These are phyloP conservation scores for Flaveria robusta DNA, from an alignment of 129 eudicot species.

Conservation along the genomic window DNA sequence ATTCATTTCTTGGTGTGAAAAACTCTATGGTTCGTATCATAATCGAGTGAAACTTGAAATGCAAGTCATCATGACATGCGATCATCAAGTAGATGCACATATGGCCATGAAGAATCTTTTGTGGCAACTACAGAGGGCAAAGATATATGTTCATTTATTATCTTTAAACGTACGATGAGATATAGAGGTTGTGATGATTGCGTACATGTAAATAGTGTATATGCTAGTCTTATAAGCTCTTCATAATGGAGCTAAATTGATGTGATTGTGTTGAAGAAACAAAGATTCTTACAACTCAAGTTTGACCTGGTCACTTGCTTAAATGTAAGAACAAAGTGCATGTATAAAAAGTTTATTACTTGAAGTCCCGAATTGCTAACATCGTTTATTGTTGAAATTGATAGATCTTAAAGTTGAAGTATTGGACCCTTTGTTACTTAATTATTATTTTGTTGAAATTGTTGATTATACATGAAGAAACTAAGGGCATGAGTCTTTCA, in stretches of 20 bases:
- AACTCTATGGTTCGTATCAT: neutral
- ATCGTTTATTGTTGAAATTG: neutral
- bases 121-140: neutral
- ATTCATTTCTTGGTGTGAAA: conserved; percentile 3
- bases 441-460: neutral
- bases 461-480: neutral
- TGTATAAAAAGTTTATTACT: conserved; percentile 2
- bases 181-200: conserved; percentile 4
- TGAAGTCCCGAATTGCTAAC: neutral
- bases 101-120: neutral
- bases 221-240: conserved; percentile 11
- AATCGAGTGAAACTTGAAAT: neutral
- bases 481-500: neutral
- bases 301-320: neutral
- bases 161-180: neutral
- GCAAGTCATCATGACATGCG: neutral
- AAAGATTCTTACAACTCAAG: conserved; percentile 4
- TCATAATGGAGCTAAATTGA: neutral
- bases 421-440: neutral
- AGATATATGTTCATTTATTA: neutral
- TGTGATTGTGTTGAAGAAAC: neutral
- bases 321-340: neutral
- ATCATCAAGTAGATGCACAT: conserved; percentile 11
- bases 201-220: conserved; percentile 20
- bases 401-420: neutral